phyloP scores from a whole-genome alignment of 2,329 filamentous ascomycete species.

The Colletotrichum nymphaeae region DNA sequence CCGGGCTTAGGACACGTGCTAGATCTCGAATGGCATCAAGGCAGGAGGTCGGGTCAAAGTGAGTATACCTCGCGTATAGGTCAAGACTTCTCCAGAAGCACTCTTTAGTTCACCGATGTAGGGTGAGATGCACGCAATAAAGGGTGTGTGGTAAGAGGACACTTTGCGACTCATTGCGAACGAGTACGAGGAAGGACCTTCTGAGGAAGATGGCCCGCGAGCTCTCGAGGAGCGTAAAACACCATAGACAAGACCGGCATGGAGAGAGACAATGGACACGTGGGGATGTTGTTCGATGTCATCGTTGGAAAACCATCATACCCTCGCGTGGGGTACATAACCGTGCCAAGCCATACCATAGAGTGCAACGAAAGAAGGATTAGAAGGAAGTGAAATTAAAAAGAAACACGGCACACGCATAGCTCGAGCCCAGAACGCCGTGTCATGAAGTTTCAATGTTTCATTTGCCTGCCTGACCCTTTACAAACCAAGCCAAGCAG shows the following conservation, averaged over 20 bases:
- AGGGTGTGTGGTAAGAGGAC: no score
- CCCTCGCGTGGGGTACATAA: neutral
- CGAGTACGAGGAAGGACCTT: neutral
- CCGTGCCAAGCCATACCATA: neutral
- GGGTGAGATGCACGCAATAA: no score
- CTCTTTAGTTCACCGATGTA: no score
- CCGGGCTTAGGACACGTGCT: no score
- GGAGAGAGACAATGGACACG: neutral
- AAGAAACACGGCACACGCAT: constrained; percentile 33
- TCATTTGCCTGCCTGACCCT: constrained; percentile 64
- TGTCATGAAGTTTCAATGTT: constrained; percentile 55
- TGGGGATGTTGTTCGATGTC: neutral
- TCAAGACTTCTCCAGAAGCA: no score
- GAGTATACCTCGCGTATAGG: no score
- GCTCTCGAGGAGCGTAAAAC: no score
- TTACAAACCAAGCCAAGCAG: constrained; percentile 61
- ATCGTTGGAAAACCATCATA: constrained; percentile 1
- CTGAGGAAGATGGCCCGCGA: neutral
- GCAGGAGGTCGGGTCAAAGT: no score
- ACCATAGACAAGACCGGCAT: neutral
- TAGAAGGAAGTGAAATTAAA: neutral
- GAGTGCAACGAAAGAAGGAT: neutral
- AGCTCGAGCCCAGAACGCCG: constrained; percentile 34
- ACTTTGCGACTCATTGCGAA: neutral
- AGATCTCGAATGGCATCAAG: no score